Evolutionary conservation across 2,329 filamentous ascomycete species (phyloP), one percentile per base, ranked within the genome.

Genomic region (Pseudocercospora ulei): DNA sequence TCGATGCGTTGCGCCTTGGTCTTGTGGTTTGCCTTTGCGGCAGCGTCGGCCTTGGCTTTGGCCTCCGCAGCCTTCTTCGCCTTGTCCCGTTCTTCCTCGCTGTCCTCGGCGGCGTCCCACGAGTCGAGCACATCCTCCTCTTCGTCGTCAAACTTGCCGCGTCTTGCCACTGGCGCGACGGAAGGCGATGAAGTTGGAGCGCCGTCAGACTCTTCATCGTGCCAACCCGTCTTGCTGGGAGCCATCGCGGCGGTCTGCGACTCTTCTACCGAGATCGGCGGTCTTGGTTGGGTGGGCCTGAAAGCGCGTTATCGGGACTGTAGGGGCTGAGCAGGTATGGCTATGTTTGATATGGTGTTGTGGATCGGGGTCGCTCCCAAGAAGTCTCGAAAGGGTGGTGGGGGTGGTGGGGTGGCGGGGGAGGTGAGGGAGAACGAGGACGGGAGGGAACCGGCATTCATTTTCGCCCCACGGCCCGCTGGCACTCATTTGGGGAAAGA

Each of bases 91-190:
- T 98, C 90, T 55, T 79, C 88, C 57, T 98, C 90, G 46, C 86
- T 94, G 67, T 98, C 90, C 59, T 96, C 90, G 53, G 83, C 87
- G 42, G 84, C 88, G 57, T 96, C 87, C 90, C 90, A 98, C 20
- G 84, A 88, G 44, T 98, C 90, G 58, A 95, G 75, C 41, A 96
- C 84, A 80, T 94, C 51, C 51, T 82, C 78, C 20, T 87, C 78
- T 39, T 94, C 88, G 54, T 96, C 88, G 54, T 90, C 86, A 58
- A 94, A 94, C 68, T 90, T 85, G 62, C 73, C 65, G 49, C 74
- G 68, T 39, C 66, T 62, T 14, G 45, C 42, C 28, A 62, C 60
- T 7, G 68, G 62, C 33, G 68, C 58, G 14, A 61, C 62, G 35
- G 68, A 64, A 13, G 66, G 64, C 2, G 69, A 67, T 36, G 65